These are phyloP conservation scores for Colletotrichum sp. DNA, from an alignment of 2,329 filamentous ascomycete species.

Conservation along the genomic window DNA sequence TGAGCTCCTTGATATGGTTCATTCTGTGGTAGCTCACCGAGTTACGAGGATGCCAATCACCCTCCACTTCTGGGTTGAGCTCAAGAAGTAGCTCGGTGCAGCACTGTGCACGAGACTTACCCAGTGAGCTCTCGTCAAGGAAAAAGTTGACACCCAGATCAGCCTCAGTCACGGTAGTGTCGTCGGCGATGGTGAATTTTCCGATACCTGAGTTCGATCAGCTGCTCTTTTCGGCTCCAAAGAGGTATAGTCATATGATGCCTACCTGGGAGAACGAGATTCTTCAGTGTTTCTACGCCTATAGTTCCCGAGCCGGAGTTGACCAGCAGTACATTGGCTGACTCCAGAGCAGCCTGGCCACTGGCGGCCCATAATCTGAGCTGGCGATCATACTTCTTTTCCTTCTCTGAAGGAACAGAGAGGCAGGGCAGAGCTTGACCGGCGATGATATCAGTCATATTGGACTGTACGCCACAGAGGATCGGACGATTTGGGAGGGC, in stretches of 20 bases:
- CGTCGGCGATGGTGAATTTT: slow-evolving; percentile 88
- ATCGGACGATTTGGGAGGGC: neutral
- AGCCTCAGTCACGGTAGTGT: slow-evolving; percentile 74
- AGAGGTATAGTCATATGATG: neutral
- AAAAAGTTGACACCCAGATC: slow-evolving; percentile 99
- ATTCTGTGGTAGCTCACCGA: slow-evolving; percentile 41
- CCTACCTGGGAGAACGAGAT: slow-evolving; percentile 86
- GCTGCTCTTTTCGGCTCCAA: neutral
- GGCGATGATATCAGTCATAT: slow-evolving; percentile 50
- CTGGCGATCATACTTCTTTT: slow-evolving; percentile 91
- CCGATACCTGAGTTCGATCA: slow-evolving; percentile 71
- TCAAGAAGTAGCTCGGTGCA: slow-evolving; percentile 80
- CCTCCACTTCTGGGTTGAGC: slow-evolving; percentile 90
- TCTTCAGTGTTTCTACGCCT: slow-evolving; percentile 92
- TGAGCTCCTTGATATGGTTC: neutral
- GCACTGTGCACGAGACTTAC: slow-evolving; percentile 78
- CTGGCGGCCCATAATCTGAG: slow-evolving; percentile 93
- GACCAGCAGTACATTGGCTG: slow-evolving; percentile 87
- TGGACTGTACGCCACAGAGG: neutral
- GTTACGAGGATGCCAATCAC: slow-evolving; percentile 67
- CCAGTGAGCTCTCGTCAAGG: slow-evolving; percentile 78
- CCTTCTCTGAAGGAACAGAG: slow-evolving; percentile 63
- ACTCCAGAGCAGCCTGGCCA: slow-evolving; percentile 88
- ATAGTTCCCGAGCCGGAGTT: slow-evolving; percentile 88
- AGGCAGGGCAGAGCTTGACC: slow-evolving; percentile 53